Percentiles rank a stretch among this genome's conserved stretches.
phyloP scores from a whole-genome alignment of 768 basidiomycete genomes.

The Podaxis sp. region DNA sequence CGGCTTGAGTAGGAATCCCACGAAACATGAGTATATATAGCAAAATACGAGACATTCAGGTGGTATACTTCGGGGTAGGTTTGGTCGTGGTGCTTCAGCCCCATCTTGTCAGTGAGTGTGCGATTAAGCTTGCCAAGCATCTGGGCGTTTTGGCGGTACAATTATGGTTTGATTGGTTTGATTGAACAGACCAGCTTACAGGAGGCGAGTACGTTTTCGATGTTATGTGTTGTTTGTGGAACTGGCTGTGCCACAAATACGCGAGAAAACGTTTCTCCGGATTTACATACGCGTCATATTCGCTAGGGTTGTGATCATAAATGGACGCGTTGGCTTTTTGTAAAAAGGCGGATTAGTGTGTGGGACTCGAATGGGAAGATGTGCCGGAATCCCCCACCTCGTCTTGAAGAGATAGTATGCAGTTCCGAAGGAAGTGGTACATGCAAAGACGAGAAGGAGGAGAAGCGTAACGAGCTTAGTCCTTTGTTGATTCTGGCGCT shows the following conservation, averaged over 20 bases:
- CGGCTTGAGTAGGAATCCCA: conserved; percentile 57
- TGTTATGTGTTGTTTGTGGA: conserved; percentile 85
- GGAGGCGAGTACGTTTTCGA: conserved; percentile 69
- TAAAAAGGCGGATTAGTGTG: conserved; percentile 29
- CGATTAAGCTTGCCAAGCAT: conserved; percentile 51
- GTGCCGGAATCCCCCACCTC: conserved; percentile 47
- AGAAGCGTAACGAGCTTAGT: conserved; percentile 41
- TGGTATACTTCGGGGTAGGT: conserved; percentile 32
- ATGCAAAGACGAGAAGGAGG: conserved; percentile 44
- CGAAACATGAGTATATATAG: conserved; percentile 58
- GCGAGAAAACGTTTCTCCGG: conserved; percentile 52
- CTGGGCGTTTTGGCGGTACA: conserved; percentile 64
- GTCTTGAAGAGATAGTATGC: conserved; percentile 67
- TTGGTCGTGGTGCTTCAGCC: conserved; percentile 48
- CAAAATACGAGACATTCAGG: conserved; percentile 62
- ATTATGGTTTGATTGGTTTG: conserved; percentile 81
- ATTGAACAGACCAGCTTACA: conserved; percentile 67
- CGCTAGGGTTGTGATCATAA: conserved; percentile 18
- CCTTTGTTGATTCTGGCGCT: conserved; percentile 22
- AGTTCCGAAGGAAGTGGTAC: conserved; percentile 51
- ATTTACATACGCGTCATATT: conserved; percentile 15
- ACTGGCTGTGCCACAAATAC: conserved; percentile 82
- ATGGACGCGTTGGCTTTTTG: conserved; percentile 26
- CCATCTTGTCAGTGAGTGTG: conserved; percentile 49
- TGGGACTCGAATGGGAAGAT: conserved; percentile 16